These are phyloP conservation scores for Arabidopsis arenosa DNA, from an alignment of 345 rosid species.

Conservation along the genomic window DNA sequence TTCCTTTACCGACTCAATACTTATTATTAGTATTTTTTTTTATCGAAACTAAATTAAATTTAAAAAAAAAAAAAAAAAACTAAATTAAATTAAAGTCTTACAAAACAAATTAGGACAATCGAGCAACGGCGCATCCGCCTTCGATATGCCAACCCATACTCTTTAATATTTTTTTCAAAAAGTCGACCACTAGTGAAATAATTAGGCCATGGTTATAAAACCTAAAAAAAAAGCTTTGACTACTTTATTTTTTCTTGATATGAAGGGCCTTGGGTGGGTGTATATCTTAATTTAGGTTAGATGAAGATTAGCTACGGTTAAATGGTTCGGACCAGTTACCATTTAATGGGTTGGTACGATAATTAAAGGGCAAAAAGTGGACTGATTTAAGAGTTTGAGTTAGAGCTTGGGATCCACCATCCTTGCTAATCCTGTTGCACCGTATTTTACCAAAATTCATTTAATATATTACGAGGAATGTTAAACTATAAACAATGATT, in stretches of 20 bases:
- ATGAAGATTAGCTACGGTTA: constrained; percentile 29
- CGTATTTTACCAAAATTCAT: neutral
- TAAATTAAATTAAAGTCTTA: neutral
- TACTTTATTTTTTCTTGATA: constrained; percentile 7
- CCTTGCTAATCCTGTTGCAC: constrained; percentile 19
- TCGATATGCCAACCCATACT: neutral
- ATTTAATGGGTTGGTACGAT: constrained; percentile 28
- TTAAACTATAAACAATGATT: neutral
- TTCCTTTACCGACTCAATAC: too few species aligned
- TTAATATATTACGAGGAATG: neutral
- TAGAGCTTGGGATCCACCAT: constrained; percentile 29
- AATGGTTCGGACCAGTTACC: constrained; percentile 18
- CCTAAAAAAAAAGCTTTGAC: neutral
- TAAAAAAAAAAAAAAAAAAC: too few species aligned
- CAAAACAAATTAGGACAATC: neutral
- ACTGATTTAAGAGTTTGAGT: constrained; percentile 19
- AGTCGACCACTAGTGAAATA: neutral
- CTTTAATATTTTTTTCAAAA: neutral
- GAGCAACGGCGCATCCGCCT: neutral
- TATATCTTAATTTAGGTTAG: constrained; percentile 33
- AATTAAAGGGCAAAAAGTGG: constrained; percentile 31
- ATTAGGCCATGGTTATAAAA: neutral
- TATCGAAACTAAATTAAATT: too few species aligned
- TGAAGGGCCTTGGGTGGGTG: constrained; percentile 28
- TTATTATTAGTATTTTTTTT: neutral